phyloP scores from a whole-genome alignment of 139 green algal genomes.

The Gonium pectorale region DNA sequence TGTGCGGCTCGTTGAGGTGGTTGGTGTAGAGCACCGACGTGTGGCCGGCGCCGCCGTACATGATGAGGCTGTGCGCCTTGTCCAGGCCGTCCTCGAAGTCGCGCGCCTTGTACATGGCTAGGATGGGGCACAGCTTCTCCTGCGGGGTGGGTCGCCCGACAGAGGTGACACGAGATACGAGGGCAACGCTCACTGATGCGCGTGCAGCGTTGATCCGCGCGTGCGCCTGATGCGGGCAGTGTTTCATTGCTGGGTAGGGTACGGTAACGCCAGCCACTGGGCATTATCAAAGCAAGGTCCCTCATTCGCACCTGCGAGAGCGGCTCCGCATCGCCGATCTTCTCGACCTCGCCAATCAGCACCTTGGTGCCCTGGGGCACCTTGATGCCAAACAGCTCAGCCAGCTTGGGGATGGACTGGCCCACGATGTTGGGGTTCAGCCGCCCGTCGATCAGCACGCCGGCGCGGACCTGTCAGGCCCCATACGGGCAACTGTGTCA shows the following conservation, averaged over 20 bases:
- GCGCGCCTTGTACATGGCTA: constrained; percentile 61
- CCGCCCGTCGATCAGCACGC: constrained; percentile 67
- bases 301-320: constrained; percentile 50
- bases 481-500: too few species aligned
- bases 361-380: constrained; percentile 65
- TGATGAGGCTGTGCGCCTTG: constrained; percentile 64
- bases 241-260: too few species aligned
- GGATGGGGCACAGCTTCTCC: constrained; percentile 82
- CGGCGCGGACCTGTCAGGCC: constrained; percentile 61
- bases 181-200: too few species aligned
- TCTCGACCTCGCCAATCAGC: constrained; percentile 67
- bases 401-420: constrained; percentile 69
- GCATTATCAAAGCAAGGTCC: background rate
- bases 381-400: constrained; percentile 73
- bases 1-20: constrained; percentile 66
- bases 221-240: too few species aligned
- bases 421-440: constrained; percentile 78
- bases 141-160: too few species aligned
- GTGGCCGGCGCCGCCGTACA: constrained; percentile 67
- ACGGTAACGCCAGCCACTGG: too few species aligned
- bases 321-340: constrained; percentile 68
- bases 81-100: constrained; percentile 61
- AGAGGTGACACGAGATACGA: too few species aligned
- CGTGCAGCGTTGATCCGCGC: too few species aligned
- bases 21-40: constrained; percentile 76